Evolutionary conservation across 2,329 filamentous ascomycete species (phyloP), one percentile per base, ranked within the genome.

Genomic region (Xylariales sp.): DNA sequence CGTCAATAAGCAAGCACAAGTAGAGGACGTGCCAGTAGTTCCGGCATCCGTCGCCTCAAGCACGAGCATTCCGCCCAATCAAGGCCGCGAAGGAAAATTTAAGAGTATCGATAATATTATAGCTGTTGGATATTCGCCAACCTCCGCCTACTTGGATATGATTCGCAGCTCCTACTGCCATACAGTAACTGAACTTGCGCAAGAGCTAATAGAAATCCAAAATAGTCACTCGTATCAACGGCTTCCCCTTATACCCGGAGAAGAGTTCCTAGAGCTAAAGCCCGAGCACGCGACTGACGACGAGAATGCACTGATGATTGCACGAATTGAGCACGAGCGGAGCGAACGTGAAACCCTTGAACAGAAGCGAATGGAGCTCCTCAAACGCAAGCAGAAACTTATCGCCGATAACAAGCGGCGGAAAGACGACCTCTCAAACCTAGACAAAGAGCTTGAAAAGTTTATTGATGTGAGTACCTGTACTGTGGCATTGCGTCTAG

Each of bases 371-470:
- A 90, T 94, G 78, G 91, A 91, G 72, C 83, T 94, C 1, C 81
- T 94, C 53, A 93, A 87, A 77, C 81, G 85, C 60, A 89, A 89
- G 75, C 85, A 87, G 72, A 89, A 89, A 78, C 83, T 89, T 56
- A 89, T 88, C 59, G 83, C 86, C 1, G 87, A 89, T 78, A 97
- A 97, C 78, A 97, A 97, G 82, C 93, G 93, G 81, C 88, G 95
- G 72, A 97, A 97, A 79, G 94, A 97, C 64, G 94, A 98, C 75
- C 83, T 99, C 56, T 94, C 92, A 23, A 97, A 92, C 75, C 83
- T 99, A 68, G 96, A 99, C 75, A 91, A 92, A 76, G 93, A 97
- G 79, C 83, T 98, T 65, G 96, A 98, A 81, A 94, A 93, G 76
- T 97, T 97, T 77, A 95, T 97, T 75, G 93, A 97, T 80, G 92